Conservation (phyloP, 176 grass and related monocot species). For the Musa beccarii region DNA sequence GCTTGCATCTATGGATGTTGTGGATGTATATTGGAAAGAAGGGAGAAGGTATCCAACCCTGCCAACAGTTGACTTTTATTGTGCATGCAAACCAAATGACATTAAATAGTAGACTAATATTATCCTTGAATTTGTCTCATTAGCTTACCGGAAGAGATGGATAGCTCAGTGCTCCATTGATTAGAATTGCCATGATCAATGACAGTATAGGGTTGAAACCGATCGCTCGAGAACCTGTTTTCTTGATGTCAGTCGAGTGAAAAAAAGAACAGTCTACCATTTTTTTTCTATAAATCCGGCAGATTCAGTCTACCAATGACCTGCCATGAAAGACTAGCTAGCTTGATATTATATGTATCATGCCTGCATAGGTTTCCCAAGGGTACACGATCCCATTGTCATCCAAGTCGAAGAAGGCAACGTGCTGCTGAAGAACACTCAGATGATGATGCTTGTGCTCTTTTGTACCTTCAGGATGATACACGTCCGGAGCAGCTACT, state of each 20-base stretch:
- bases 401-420: slow-evolving; percentile 79
- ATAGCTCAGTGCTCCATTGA: slow-evolving; percentile 67
- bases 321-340: too few species aligned
- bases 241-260: background rate
- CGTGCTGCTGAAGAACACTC: slow-evolving; percentile 89
- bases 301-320: too few species aligned
- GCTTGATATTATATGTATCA: background rate
- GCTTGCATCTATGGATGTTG: slow-evolving; percentile 79
- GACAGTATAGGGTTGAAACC: slow-evolving; percentile 77
- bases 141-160: slow-evolving; percentile 52
- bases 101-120: too few species aligned
- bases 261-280: too few species aligned
- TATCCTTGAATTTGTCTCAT: background rate
- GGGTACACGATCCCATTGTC: slow-evolving; percentile 78
- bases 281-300: too few species aligned
- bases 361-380: slow-evolving; percentile 71
- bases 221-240: slow-evolving; percentile 47
- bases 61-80: too few species aligned
- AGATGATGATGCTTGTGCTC: slow-evolving; percentile 44
- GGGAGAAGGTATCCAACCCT: slow-evolving; percentile 66
- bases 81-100: too few species aligned
- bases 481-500: slow-evolving; percentile 63
- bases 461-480: slow-evolving; percentile 70
- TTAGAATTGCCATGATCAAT: slow-evolving; percentile 36
- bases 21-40: slow-evolving; percentile 72